Evolutionary conservation across 75 land plant genomes (phyloP), one percentile per base, ranked within the genome.

Genomic region (Azolla pinnata): DNA sequence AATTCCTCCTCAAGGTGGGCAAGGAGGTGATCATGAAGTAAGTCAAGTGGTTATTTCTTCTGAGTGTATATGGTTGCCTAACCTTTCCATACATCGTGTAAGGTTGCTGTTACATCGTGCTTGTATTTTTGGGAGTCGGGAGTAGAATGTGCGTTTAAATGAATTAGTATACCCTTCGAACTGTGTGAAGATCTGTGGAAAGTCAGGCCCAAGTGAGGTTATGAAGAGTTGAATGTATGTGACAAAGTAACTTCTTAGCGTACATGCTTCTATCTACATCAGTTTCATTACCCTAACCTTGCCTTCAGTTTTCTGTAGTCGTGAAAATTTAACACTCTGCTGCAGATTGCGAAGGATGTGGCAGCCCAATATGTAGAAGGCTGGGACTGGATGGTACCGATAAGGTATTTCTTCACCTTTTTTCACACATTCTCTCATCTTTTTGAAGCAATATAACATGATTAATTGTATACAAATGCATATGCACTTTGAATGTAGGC

Each of bases 21-120:
- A 92, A 85, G 98, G 98, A 57, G 98, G 98, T 52, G 98, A 92
- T 79, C 98, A 92, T 69, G 87, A 88, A 72, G 98, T 92, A 62
- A 72, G 78, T 54, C n/a, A n/a, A n/a, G n/a, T n/a, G n/a, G n/a
- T n/a, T n/a, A n/a, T n/a, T n/a, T n/a, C n/a, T n/a, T n/a, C n/a
- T n/a, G n/a, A n/a, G n/a, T n/a, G n/a, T n/a, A n/a, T n/a, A n/a
- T n/a, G n/a, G n/a, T n/a, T n/a, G n/a, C n/a, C n/a, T n/a, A n/a
- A n/a, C n/a, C n/a, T n/a, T n/a, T n/a, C n/a, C n/a, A n/a, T n/a
- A n/a, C n/a, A n/a, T n/a, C n/a, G n/a, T n/a, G n/a, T n/a, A n/a
- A n/a, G n/a, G n/a, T n/a, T n/a, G n/a, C n/a, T n/a, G n/a, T n/a
- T n/a, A n/a, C n/a, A n/a, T n/a, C n/a, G n/a, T n/a, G n/a, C n/a